phyloP scores from a whole-genome alignment of 2,329 filamentous ascomycete genomes.

The Aspergillus flavus region DNA sequence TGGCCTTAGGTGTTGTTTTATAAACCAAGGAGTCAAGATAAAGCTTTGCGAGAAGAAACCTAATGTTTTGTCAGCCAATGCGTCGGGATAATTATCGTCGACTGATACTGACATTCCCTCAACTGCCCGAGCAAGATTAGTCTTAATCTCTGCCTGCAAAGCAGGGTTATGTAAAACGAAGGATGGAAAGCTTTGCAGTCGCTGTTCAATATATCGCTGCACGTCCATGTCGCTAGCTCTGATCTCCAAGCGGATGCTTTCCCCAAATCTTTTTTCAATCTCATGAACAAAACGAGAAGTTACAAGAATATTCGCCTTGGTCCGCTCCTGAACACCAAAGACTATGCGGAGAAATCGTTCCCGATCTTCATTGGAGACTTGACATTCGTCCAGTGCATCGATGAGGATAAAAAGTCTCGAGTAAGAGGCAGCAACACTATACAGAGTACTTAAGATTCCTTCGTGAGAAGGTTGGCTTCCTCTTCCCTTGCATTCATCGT shows the following conservation, averaged over 20 bases:
- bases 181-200: constrained; percentile 22
- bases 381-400: constrained; percentile 38
- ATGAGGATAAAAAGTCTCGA: constrained; percentile 29
- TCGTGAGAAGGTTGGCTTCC: constrained; percentile 27
- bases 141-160: constrained; percentile 26
- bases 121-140: constrained; percentile 24
- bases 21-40: constrained; percentile 24
- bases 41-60: constrained; percentile 32
- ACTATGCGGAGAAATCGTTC: constrained; percentile 24
- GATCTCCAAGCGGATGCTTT: constrained; percentile 30
- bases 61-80: constrained; percentile 6
- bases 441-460: constrained; percentile 25
- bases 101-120: constrained; percentile 38
- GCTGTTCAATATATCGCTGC: constrained; percentile 29
- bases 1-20: constrained; percentile 27
- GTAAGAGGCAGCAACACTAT: constrained; percentile 19
- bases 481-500: constrained; percentile 18
- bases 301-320: constrained; percentile 30
- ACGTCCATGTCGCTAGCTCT: constrained; percentile 38
- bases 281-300: constrained; percentile 36
- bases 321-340: constrained; percentile 21
- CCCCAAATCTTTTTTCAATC: constrained; percentile 25
- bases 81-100: neutral
- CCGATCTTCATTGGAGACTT: neutral
- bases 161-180: constrained; percentile 17